These are phyloP conservation scores for Zarea fungicola DNA, from an alignment of 2,329 filamentous ascomycete genomes.

Conservation along the genomic window DNA sequence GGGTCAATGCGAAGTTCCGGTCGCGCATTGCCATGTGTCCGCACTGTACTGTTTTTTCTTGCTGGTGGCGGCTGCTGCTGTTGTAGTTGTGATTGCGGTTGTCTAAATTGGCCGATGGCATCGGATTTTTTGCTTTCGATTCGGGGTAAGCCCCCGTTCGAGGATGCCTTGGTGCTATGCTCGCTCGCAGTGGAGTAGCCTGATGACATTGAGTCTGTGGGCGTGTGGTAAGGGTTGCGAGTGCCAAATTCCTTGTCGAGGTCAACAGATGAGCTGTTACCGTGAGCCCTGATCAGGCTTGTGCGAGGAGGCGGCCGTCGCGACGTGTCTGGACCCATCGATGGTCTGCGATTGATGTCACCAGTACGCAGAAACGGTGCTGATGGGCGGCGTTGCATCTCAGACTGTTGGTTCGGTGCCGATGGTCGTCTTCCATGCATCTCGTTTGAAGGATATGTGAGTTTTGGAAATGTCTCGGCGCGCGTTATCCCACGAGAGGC, in stretches of 20 bases:
- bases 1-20: constrained; percentile 31
- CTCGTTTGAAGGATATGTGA: constrained; percentile 30
- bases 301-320: constrained; percentile 49
- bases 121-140: neutral
- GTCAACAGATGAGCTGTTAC: constrained; percentile 42
- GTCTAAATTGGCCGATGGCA: neutral
- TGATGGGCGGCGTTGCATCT: constrained; percentile 20
- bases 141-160: constrained; percentile 46
- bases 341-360: constrained; percentile 20
- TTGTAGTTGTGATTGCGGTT: no score
- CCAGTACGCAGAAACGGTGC: neutral
- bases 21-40: constrained; percentile 24
- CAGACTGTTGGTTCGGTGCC: constrained; percentile 38
- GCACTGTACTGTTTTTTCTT: constrained; percentile 47
- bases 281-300: constrained; percentile 39
- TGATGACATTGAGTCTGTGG: constrained; percentile 61
- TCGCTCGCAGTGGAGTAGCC: constrained; percentile 57
- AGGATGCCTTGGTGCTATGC: constrained; percentile 53
- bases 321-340: constrained; percentile 44
- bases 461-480: constrained; percentile 49
- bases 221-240: constrained; percentile 59
- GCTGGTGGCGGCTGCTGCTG: neutral
- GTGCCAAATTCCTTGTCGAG: constrained; percentile 55
- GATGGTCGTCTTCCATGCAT: constrained; percentile 41
- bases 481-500: constrained; percentile 35